phyloP scores from a whole-genome alignment of 371 early-diverging fungal genomes.

The Mycotypha africana region DNA sequence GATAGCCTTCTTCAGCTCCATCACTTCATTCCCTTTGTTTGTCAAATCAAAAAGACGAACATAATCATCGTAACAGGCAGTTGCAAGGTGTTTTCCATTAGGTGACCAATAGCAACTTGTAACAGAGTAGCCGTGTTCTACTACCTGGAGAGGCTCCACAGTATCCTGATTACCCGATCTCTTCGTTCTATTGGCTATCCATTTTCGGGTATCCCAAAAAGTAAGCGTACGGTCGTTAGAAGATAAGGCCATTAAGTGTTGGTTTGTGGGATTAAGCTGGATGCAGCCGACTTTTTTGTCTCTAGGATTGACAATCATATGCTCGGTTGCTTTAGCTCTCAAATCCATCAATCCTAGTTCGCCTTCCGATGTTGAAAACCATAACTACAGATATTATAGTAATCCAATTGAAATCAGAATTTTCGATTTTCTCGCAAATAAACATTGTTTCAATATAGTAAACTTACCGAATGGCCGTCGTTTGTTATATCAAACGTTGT shows the following conservation, averaged over 20 bases:
- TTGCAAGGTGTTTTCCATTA: conserved; percentile 43
- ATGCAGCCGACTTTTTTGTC: conserved; percentile 70
- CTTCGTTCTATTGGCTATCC: conserved; percentile 8
- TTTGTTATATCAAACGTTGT: conserved; percentile 41
- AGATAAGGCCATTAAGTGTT: conserved; percentile 56
- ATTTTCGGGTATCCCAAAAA: conserved; percentile 73
- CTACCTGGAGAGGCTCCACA: conserved; percentile 31
- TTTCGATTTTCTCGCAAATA: too few species aligned
- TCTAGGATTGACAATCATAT: conserved; percentile 23
- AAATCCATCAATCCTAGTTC: conserved; percentile 50
- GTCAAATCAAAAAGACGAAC: conserved; percentile 46
- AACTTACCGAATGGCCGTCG: conserved; percentile 36
- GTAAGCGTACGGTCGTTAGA: conserved; percentile 64
- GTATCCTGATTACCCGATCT: not conserved
- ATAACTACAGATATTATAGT: too few species aligned
- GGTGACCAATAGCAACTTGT: conserved; percentile 73
- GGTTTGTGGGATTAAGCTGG: conserved; percentile 58
- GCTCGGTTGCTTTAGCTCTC: conserved; percentile 16
- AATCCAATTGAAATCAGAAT: too few species aligned
- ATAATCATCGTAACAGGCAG: conserved; percentile 47
- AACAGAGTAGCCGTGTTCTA: conserved; percentile 55
- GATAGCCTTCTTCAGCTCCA: conserved; percentile 35
- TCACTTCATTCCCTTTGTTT: conserved; percentile 25
- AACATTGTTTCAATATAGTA: too few species aligned
- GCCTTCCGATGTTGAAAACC: conserved; percentile 63